These are phyloP conservation scores for Castanospermum australe DNA, from an alignment of 306 rosid genomes.

Conservation along the genomic window DNA sequence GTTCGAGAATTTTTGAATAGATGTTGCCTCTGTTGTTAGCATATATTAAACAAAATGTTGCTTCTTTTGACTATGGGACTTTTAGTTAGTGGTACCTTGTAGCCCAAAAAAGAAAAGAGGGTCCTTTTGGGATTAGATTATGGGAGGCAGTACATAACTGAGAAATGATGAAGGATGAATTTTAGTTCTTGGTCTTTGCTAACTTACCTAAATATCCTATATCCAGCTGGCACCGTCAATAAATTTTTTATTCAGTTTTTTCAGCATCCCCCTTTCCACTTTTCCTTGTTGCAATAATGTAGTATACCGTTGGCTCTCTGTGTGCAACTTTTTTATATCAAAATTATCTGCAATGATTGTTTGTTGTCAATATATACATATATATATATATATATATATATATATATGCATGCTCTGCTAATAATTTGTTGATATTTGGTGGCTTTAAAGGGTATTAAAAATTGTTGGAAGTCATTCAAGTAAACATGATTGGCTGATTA, in stretches of 20 bases:
- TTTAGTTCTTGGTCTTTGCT: background rate
- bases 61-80: too few relatives aligned
- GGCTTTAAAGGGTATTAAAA: background rate
- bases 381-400: too few relatives aligned
- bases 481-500: conserved; percentile 23
- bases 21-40: background rate
- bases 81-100: background rate
- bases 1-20: too few relatives aligned
- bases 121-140: background rate
- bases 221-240: background rate
- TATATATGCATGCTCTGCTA: too few relatives aligned
- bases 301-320: background rate
- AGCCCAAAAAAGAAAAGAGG: background rate
- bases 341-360: background rate
- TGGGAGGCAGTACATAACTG: background rate
- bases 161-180: background rate
- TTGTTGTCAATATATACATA: background rate
- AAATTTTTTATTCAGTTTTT: background rate
- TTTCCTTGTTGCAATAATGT: background rate
- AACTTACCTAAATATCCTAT: background rate
- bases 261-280: background rate
- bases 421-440: background rate
- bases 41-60: too few relatives aligned
- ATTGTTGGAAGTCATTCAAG: background rate
- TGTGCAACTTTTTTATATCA: background rate